These are phyloP conservation scores for Emmonsia crescens DNA, from an alignment of 2,329 filamentous ascomycete species.

Conservation along the genomic window DNA sequence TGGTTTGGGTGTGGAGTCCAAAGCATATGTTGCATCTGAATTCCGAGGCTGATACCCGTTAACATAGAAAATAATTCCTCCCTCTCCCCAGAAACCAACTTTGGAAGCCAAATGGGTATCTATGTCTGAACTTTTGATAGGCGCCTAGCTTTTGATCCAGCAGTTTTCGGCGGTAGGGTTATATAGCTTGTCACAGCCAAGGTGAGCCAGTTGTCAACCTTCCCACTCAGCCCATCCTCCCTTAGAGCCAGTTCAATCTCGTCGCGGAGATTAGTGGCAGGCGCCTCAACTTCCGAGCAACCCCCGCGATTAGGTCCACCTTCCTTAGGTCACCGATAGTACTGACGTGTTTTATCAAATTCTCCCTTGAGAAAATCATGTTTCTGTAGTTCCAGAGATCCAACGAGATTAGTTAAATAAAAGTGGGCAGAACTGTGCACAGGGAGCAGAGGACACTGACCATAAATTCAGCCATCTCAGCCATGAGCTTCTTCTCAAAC, in stretches of 20 bases:
- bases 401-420: background rate
- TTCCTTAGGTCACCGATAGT: slow-evolving; percentile 1
- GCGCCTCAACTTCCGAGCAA: too few relatives aligned
- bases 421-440: background rate
- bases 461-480: slow-evolving; percentile 1
- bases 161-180: background rate
- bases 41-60: background rate
- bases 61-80: background rate
- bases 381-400: background rate
- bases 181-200: background rate
- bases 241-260: background rate
- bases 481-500: background rate
- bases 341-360: background rate
- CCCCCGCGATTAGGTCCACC: too few relatives aligned
- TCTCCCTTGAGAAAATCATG: background rate
- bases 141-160: background rate
- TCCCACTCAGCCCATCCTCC: background rate
- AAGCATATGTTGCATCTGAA: background rate
- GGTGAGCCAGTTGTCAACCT: background rate
- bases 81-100: background rate
- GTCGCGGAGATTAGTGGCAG: background rate
- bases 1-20: background rate
- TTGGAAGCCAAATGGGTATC: background rate
- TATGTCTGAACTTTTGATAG: background rate
- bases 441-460: background rate